Percentiles rank a stretch among this genome's conserved stretches.
Evolutionary conservation across 345 rosid species (phyloP).

Genomic region (Capsella bursapastoris): DNA sequence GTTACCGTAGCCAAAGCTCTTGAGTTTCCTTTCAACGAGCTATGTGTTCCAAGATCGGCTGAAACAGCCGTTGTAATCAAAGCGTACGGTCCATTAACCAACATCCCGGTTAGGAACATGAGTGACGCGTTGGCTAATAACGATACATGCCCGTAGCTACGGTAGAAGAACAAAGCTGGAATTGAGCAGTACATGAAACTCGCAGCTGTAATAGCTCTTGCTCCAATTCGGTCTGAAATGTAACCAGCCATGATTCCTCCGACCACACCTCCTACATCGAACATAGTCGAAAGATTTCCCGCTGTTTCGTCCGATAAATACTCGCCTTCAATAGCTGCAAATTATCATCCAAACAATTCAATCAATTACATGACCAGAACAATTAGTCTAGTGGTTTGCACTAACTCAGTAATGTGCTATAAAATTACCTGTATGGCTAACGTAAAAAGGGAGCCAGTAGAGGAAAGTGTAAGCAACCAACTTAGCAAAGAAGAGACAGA

Average conservation of each 20-base stretch:
- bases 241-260: conserved; percentile 97
- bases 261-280: conserved; percentile 91
- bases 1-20: conserved; percentile 96
- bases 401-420: neutral
- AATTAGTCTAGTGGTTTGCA: neutral
- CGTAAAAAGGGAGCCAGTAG: conserved; percentile 92
- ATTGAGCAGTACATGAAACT: conserved; percentile 91
- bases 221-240: conserved; percentile 79
- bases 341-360: conserved; percentile 3
- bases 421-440: conserved; percentile 79
- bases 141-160: conserved; percentile 81
- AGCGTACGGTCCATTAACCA: conserved; percentile 95
- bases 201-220: conserved; percentile 93
- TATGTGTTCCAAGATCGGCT: conserved; percentile 94
- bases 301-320: conserved; percentile 76
- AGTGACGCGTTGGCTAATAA: conserved; percentile 61
- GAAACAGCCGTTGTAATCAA: conserved; percentile 97
- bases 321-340: conserved; percentile 84
- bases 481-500: conserved; percentile 86
- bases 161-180: conserved; percentile 83
- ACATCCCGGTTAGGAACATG: conserved; percentile 83
- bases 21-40: conserved; percentile 83
- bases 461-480: conserved; percentile 92
- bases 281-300: conserved; percentile 85
- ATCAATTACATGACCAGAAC: conserved; percentile 4